Evolutionary conservation across 2,329 filamentous ascomycete species (phyloP), one percentile per base, ranked within the genome.

Genomic region (Ascosphaera aggregata): DNA sequence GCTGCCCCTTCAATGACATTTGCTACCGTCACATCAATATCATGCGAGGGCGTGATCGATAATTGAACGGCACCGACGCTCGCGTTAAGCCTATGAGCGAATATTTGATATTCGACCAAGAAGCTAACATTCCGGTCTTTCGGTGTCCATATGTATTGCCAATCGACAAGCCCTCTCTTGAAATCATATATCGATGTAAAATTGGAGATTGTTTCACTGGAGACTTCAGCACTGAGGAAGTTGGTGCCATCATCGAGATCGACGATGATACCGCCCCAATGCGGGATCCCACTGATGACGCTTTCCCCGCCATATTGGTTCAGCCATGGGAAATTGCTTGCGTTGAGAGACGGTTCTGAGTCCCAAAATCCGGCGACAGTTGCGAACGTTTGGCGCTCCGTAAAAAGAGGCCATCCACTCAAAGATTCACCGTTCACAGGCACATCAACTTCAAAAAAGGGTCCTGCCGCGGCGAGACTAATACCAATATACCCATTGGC

Each of bases 281-380:
- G 76, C 4, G 77, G 77, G 13, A 82, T 65, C 18, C 77, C 77
- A 39, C 67, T 69, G 44, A 80, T 76, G 38, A 77, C 73, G 46
- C 69, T 76, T 48, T 82, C 76, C 41, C 69, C 68, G 4, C 75
- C 75, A 54, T 77, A 76, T 45, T 80, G 69, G 41, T 69, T 63
- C 34, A 81, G 52, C 74, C 76, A 80, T 0, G 64, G 63, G 46
- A 75, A 79, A 46, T 80, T 80, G 4, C 67, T 66, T 1, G 65
- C 64, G 35, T 69, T 71, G 0, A 65, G 69, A 20, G 60, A 64
- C 2, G 63, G 60, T 49, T 78, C 71, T 2, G 60, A 60, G 43
- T 77, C 65, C 51, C 66, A 80, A 49, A 80, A 79, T 1, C 75
- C 75, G 3, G 70, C 66, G 19, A 80, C 66, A 0, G 74, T 78